A percentile compares a stretch with the other conserved stretches of the same genome.
These are phyloP conservation scores for Xerocomus spinulosus DNA, from an alignment of 768 basidiomycete species.

Conservation along the genomic window DNA sequence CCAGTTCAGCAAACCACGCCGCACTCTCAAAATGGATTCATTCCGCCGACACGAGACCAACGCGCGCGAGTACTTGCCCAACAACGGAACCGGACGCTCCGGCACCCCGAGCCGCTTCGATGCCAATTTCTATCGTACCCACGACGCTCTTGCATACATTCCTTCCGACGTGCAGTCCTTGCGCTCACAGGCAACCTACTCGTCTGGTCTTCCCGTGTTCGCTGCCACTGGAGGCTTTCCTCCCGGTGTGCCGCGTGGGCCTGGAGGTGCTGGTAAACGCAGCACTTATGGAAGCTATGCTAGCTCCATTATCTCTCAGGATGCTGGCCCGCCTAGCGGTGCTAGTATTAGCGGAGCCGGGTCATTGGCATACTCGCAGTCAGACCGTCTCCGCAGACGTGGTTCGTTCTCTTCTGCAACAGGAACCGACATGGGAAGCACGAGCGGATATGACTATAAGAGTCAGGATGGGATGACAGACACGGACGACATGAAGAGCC, in stretches of 20 bases:
- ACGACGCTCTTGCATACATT: slow-evolving; percentile 90
- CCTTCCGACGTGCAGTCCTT: slow-evolving; percentile 95
- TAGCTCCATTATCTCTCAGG: slow-evolving; percentile 90
- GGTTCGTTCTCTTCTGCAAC: slow-evolving; percentile 73
- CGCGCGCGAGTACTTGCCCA: slow-evolving; percentile 70
- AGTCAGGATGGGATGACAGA: slow-evolving; percentile 81
- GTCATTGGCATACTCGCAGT: slow-evolving; percentile 82
- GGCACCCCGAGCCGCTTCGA: slow-evolving; percentile 95
- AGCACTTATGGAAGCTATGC: slow-evolving; percentile 78
- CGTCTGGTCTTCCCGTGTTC: slow-evolving; percentile 87
- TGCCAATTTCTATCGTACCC: slow-evolving; percentile 90
- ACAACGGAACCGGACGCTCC: slow-evolving; percentile 48
- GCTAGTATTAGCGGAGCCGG: slow-evolving; percentile 57
- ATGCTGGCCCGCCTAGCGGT: slow-evolving; percentile 59
- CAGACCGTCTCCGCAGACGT: slow-evolving; percentile 77
- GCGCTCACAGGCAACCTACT: slow-evolving; percentile 94
- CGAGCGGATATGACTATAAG: slow-evolving; percentile 80
- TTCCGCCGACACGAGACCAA: slow-evolving; percentile 91
- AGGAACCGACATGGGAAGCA: slow-evolving; percentile 72
- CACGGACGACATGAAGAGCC: slow-evolving; percentile 83
- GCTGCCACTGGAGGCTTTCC: slow-evolving; percentile 66
- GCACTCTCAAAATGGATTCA: slow-evolving; percentile 88
- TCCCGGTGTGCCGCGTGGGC: slow-evolving; percentile 56
- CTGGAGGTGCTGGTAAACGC: slow-evolving; percentile 61
- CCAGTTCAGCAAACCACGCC: slow-evolving; percentile 96